Evolutionary conservation across 1,284 basidiomycete genomes (phyloP).

Genomic region (Boletellus dicymbophilus): DNA sequence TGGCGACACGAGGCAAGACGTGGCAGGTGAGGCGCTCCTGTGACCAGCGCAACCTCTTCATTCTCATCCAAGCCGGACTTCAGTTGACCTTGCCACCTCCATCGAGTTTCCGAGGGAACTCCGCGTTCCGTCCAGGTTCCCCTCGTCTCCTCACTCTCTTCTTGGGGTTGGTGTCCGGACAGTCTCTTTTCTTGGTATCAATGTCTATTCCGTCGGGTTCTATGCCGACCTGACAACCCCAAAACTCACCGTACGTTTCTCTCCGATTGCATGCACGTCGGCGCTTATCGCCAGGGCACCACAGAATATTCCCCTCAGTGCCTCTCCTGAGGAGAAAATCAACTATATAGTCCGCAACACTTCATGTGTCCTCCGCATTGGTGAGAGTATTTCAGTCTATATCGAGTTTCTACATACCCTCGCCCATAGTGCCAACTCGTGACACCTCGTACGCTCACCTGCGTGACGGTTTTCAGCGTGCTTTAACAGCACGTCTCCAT

Average conservation of each 20-base stretch:
- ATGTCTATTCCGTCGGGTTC: constrained; percentile 86
- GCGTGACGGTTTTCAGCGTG: constrained; percentile 83
- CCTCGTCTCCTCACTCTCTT: constrained; percentile 62
- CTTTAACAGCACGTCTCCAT: constrained; percentile 68
- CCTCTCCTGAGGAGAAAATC: constrained; percentile 70
- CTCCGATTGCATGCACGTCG: background rate
- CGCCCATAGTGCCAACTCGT: constrained; percentile 71
- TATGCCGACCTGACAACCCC: constrained; percentile 77
- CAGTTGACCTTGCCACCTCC: constrained; percentile 69
- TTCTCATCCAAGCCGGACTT: background rate
- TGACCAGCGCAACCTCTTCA: background rate
- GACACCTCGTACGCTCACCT: constrained; percentile 82
- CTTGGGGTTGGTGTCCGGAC: constrained; percentile 83
- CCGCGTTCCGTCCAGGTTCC: constrained; percentile 58
- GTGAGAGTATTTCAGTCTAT: constrained; percentile 37
- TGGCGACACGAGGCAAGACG: constrained; percentile 10
- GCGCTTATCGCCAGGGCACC: background rate
- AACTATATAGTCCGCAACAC: constrained; percentile 66
- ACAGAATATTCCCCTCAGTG: constrained; percentile 42
- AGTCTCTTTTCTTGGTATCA: constrained; percentile 80
- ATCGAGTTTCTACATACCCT: constrained; percentile 1
- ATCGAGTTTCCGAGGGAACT: constrained; percentile 71
- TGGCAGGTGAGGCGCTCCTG: constrained; percentile 20
- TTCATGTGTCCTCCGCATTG: constrained; percentile 75
- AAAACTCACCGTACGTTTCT: constrained; percentile 51